Conservation (phyloP, 176 grass and related monocot species). For the Aegilops umbellulata region DNA sequence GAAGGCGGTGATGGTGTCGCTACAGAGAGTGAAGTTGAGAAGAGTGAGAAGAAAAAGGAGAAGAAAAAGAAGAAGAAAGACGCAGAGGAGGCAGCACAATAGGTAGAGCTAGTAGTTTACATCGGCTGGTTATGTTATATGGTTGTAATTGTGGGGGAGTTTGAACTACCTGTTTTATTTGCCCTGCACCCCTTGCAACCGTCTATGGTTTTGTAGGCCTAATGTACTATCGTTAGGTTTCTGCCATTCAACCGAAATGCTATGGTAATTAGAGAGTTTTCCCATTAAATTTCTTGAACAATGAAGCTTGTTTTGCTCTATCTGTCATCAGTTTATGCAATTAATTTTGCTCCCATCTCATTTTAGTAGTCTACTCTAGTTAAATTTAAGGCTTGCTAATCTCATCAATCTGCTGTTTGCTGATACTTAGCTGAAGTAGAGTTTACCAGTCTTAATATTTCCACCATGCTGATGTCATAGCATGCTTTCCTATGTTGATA, state of each 20-base stretch:
- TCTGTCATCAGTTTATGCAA: constrained; percentile 23
- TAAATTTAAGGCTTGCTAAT: background rate
- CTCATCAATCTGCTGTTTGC: background rate
- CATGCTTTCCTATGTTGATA: background rate
- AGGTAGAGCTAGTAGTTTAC: constrained; percentile 2
- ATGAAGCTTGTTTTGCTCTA: constrained; percentile 14
- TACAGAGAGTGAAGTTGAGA: constrained; percentile 32
- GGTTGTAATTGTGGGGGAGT: background rate
- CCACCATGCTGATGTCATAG: background rate
- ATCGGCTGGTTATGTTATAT: background rate
- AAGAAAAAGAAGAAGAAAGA: constrained; percentile 93
- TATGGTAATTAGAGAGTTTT: constrained; percentile 16
- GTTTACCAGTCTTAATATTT: background rate
- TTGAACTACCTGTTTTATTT: constrained; percentile 23
- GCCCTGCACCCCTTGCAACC: constrained; percentile 16
- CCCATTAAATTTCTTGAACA: constrained; percentile 7
- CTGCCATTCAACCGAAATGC: constrained; percentile 25
- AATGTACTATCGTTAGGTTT: constrained; percentile 29
- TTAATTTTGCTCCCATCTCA: background rate
- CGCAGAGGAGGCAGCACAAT: constrained; percentile 30
- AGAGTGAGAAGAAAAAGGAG: constrained; percentile 71
- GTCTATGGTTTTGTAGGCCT: background rate
- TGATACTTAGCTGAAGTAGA: background rate
- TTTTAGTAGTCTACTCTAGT: background rate
- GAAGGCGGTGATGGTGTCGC: constrained; percentile 35